Conservation (phyloP, 2,329 filamentous ascomycete genomes). For the Trichoderma guizhouense region DNA sequence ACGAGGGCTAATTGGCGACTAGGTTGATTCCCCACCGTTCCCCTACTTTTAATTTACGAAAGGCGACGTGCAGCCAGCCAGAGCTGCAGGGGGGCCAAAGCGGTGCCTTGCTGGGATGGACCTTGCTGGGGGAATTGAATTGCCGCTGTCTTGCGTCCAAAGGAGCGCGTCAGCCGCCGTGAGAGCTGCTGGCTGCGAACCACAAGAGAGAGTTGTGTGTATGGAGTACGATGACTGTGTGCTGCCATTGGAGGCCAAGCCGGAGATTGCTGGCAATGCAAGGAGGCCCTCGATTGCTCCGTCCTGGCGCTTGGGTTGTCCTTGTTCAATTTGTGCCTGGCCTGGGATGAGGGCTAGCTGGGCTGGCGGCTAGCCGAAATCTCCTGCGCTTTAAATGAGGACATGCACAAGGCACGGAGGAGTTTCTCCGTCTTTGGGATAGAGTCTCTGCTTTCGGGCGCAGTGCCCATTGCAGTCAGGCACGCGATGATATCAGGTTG, state of each 20-base stretch:
- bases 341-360: not conserved
- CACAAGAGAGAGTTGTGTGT: no score
- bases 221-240: not conserved
- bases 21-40: slow-evolving; percentile 1
- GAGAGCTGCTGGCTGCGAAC: not conserved
- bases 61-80: slow-evolving; percentile 14
- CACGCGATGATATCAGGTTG: not conserved
- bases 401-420: not conserved
- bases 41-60: slow-evolving; percentile 18
- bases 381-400: slow-evolving; percentile 8
- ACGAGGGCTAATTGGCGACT: slow-evolving; percentile 9
- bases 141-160: not conserved
- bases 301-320: not conserved
- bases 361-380: slow-evolving; percentile 1
- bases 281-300: not conserved
- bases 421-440: not conserved
- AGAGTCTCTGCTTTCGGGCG: not conserved
- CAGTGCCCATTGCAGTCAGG: not conserved
- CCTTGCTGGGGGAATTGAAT: slow-evolving; percentile 9
- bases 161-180: slow-evolving; percentile 16
- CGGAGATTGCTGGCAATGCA: slow-evolving; percentile 14
- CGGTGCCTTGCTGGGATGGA: slow-evolving; percentile 10
- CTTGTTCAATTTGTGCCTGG: slow-evolving; percentile 3
- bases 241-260: not conserved
- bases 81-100: slow-evolving; percentile 1